Base-by-base conservation (phyloP, 169 alveolate genomes). In the Plasmodium berghei region DNA sequence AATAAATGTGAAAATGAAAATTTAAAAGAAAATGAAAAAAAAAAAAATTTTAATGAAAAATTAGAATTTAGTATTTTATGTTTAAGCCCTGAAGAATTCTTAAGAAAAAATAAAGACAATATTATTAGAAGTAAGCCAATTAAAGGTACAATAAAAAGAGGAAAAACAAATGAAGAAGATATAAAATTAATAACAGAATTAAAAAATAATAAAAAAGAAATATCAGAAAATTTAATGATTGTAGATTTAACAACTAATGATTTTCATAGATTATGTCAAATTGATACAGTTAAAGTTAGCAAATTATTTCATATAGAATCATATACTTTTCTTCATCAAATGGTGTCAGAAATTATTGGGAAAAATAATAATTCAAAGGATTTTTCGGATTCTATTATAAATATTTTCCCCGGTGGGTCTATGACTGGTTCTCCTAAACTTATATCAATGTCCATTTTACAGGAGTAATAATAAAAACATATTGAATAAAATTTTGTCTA, bases 391-490 rank as follows among this genome's bases (percentile, higher is more conserved):
- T 93, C 93, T 9, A 72, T 92, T 18, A 46, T 73, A 5, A 88
- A 91, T 18, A 62, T 89, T 9, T 92, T 92, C 73, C 94, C 95
- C 8, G 95, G 94, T 5, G 95, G 94, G 0, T 85, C 93, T 46
- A 83, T 92, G 95, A 92, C 94, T 9, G 95, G 95, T 2, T 89
- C 95, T 9, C 95, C 95, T 24, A 89, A 92, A 45, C 46, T 40
- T 26, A 67, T 91, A 46, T 67, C 94, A 1, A 85, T 87, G 86
- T 63, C 87, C 5, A 66, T 92, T 22, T 46, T 92, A 22, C 89
- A 77, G 48, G 56, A 49, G 92, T 56, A 72, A 6, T 5, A 63
- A 54, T 55, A 5, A 42, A 80, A 22, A 0, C 34, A 56, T 18
- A 18, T 18, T 28, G 22, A 52, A 9, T 10, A 6, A 3, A 3